Evolutionary conservation across 2,329 filamentous ascomycete genomes (phyloP).

Genomic region (Cytospora mali): DNA sequence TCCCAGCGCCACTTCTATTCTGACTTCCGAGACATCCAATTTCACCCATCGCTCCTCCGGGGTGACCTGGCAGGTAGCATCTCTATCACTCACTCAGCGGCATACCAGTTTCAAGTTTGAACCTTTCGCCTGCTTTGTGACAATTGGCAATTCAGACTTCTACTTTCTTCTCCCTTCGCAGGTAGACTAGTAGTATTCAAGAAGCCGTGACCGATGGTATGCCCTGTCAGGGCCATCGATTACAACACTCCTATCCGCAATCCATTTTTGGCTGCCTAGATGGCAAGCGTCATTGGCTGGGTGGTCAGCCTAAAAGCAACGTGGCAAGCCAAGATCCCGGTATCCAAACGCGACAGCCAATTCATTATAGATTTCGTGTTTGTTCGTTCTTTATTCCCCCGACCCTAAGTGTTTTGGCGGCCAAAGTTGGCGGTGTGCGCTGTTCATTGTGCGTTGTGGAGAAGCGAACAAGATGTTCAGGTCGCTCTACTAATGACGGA

Average conservation of each 20-base stretch:
- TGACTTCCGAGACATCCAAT: conserved; percentile 21
- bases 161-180: not conserved
- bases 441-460: not conserved
- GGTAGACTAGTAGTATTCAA: not conserved
- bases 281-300: conserved; percentile 6
- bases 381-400: not conserved
- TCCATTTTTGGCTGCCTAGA: conserved; percentile 2
- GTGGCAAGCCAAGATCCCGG: conserved; percentile 4
- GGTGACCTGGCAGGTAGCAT: conserved; percentile 13
- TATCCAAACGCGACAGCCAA: not conserved
- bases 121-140: not conserved
- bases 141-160: not conserved
- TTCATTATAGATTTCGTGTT: not conserved
- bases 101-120: not conserved
- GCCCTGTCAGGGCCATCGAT: not conserved
- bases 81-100: not conserved
- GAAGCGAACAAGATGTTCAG: not conserved
- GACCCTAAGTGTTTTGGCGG: not conserved
- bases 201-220: not conserved
- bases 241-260: not conserved
- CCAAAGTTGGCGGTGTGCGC: conserved; percentile 6
- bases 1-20: conserved; percentile 9
- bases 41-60: conserved; percentile 15
- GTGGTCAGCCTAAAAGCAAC: conserved; percentile 2
- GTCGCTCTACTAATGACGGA: not conserved